phyloP scores from a whole-genome alignment of 345 rosid species.

The Sisymbrium irio region DNA sequence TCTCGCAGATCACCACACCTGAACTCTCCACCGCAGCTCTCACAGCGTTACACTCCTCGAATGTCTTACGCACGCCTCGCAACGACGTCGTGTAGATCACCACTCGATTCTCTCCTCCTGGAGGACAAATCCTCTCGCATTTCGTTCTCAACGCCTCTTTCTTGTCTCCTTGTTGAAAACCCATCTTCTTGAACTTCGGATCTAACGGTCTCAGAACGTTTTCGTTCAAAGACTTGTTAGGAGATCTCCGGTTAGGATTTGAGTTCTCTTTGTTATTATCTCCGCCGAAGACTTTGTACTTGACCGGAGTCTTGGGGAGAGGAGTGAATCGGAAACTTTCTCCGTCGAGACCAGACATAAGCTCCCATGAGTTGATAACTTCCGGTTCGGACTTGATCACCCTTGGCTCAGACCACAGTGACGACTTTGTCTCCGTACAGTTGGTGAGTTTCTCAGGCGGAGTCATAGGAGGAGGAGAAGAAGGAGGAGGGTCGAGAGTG shows the following conservation, averaged over 20 bases:
- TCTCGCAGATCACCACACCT: constrained; percentile 51
- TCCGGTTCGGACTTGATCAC: constrained; percentile 50
- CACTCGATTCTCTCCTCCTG: constrained; percentile 55
- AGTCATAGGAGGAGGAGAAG: constrained; percentile 36
- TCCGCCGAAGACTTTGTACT: constrained; percentile 23
- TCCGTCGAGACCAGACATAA: constrained; percentile 80
- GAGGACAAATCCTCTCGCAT: constrained; percentile 51
- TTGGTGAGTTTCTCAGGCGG: constrained; percentile 57
- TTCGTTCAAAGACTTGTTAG: background rate
- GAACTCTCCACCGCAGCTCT: constrained; percentile 54
- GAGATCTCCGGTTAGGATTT: constrained; percentile 37
- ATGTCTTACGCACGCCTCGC: constrained; percentile 73
- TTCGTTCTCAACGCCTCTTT: constrained; percentile 6
- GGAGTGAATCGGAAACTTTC: constrained; percentile 83
- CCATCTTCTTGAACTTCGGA: constrained; percentile 37
- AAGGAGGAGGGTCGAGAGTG: constrained; percentile 62
- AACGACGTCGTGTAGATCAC: constrained; percentile 80
- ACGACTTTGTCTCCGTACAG: constrained; percentile 42
- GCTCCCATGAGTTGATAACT: constrained; percentile 85
- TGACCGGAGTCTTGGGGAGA: constrained; percentile 28
- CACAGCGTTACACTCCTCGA: constrained; percentile 75
- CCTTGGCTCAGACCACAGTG: constrained; percentile 52
- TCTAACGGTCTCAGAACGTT: constrained; percentile 5
- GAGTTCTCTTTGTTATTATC: constrained; percentile 52
- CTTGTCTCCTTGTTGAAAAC: constrained; percentile 45